A percentile compares a stretch with the other conserved stretches of the same genome.
phyloP scores from a whole-genome alignment of 345 rosid genomes.

The Hirschfeldia incana region DNA sequence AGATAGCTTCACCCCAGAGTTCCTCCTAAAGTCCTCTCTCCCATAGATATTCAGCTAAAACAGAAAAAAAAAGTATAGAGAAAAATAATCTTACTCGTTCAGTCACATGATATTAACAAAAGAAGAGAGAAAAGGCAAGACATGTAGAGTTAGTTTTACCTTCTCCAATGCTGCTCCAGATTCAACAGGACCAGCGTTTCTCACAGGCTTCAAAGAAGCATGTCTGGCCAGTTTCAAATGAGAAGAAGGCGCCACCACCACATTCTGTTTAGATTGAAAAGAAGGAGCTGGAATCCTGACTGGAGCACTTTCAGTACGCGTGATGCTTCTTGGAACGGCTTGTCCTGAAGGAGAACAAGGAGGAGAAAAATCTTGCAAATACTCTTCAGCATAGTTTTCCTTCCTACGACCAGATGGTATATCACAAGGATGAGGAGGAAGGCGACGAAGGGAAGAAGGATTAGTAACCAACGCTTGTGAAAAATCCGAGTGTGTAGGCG shows the following conservation, averaged over 20 bases:
- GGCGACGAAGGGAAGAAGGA: conserved; percentile 47
- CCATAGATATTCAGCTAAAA: conserved; percentile 51
- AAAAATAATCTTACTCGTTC: background rate
- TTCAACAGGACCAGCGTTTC: conserved; percentile 43
- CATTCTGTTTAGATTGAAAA: conserved; percentile 46
- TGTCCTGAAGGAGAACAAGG: conserved; percentile 69
- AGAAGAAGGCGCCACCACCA: conserved; percentile 61
- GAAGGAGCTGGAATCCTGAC: conserved; percentile 63
- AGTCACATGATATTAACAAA: background rate
- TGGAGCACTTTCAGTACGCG: conserved; percentile 88
- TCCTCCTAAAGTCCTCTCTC: conserved; percentile 55
- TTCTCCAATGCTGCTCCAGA: conserved; percentile 53
- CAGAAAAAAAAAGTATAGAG: background rate
- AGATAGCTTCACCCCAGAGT: conserved; percentile 52
- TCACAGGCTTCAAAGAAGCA: conserved; percentile 46
- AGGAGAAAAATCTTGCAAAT: conserved; percentile 59
- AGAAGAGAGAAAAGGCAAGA: conserved; percentile 8
- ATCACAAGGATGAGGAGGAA: conserved; percentile 64
- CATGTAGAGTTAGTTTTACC: conserved; percentile 49
- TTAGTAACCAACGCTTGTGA: conserved; percentile 55
- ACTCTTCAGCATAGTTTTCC: conserved; percentile 54
- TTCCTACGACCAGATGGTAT: conserved; percentile 49
- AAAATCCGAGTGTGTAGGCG: conserved; percentile 71
- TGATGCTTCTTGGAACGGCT: conserved; percentile 44
- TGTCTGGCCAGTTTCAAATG: conserved; percentile 50